Conservation (phyloP, 2,329 filamentous ascomycete species). For the Botryotinia calthae region DNA sequence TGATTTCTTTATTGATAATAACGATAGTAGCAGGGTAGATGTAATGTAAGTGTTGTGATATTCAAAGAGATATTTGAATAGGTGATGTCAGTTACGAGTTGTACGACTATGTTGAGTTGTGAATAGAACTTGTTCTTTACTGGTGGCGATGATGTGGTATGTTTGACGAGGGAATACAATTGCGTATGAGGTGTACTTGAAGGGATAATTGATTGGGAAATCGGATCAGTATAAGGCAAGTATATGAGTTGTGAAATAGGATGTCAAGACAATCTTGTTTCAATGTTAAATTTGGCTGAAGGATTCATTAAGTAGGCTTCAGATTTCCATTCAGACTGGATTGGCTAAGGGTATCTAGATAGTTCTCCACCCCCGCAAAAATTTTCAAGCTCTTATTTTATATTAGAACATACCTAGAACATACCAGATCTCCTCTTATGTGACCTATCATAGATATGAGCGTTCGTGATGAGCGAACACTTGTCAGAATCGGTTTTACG, state of each 20-base stretch:
- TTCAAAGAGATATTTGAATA: background rate
- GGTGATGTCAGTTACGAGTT: background rate
- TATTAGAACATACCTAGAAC: background rate
- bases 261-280: background rate
- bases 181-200: background rate
- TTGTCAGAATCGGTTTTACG: background rate
- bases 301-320: background rate
- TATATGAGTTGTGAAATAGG: background rate
- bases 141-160: background rate
- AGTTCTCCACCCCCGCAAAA: background rate
- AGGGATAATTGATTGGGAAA: background rate
- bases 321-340: background rate
- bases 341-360: rapidly evolving
- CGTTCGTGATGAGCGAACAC: background rate
- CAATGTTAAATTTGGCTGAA: background rate
- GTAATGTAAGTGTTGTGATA: background rate
- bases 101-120: background rate
- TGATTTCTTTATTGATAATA: background rate
- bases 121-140: background rate
- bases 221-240: background rate
- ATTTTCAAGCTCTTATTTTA: background rate
- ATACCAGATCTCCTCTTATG: background rate
- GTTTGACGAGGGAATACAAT: background rate
- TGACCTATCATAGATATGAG: background rate
- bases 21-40: background rate